Evolutionary conservation across 352 stramenopile genomes (phyloP).

Genomic region (Albugo candida): DNA sequence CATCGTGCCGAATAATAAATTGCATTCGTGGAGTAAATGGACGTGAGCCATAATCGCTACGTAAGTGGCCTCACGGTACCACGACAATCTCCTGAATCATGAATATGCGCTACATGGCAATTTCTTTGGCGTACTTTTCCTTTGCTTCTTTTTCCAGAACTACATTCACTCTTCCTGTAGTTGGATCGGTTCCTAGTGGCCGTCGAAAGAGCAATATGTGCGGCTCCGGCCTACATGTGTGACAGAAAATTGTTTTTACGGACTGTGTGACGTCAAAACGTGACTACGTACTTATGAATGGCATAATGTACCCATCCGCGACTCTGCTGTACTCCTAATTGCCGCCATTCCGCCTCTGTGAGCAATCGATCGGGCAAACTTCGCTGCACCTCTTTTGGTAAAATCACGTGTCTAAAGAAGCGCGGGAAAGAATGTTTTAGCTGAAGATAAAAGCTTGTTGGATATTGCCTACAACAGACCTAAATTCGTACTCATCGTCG

Average conservation of each 20-base stretch:
- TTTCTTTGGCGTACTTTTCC: conserved; percentile 86
- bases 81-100: too few relatives aligned
- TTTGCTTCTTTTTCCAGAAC: conserved; percentile 88
- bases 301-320: conserved; percentile 98
- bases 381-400: conserved; percentile 96
- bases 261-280: not conserved
- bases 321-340: conserved; percentile 94
- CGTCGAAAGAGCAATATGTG: conserved; percentile 98
- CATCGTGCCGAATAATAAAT: too few relatives aligned
- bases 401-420: conserved; percentile 82
- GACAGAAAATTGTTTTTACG: not conserved
- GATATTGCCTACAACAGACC: conserved; percentile 18
- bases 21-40: too few relatives aligned
- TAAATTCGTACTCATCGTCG: conserved; percentile 86
- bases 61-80: too few relatives aligned
- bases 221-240: conserved; percentile 80
- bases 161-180: conserved; percentile 86
- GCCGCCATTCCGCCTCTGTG: conserved; percentile 93
- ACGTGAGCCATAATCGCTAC: too few relatives aligned
- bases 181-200: conserved; percentile 91
- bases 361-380: conserved; percentile 89
- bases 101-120: not conserved
- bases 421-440: not conserved
- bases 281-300: conserved; percentile 86
- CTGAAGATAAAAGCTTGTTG: not conserved